phyloP scores from a whole-genome alignment of 768 basidiomycete genomes.

The Tylopilus balloui region DNA sequence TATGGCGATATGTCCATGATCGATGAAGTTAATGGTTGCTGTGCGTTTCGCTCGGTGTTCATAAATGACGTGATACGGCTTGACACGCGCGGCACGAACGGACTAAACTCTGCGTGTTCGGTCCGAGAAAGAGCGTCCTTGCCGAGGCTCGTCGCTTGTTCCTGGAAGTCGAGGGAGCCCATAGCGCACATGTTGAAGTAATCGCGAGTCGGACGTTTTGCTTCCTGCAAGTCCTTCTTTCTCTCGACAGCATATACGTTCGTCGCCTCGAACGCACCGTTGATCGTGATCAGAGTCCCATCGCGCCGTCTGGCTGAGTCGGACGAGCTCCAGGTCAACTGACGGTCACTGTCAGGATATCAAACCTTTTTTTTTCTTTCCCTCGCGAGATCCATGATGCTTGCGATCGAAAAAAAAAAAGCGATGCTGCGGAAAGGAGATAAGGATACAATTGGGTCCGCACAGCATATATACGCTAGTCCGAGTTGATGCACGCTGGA shows the following conservation, averaged over 20 bases:
- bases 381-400: slow-evolving; percentile 11
- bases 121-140: slow-evolving; percentile 14
- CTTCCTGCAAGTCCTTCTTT: no score
- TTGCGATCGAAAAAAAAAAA: slow-evolving; percentile 13
- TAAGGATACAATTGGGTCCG: slow-evolving; percentile 21
- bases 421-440: slow-evolving; percentile 20
- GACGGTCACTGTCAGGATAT: background rate
- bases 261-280: slow-evolving; percentile 6
- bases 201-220: slow-evolving; percentile 11
- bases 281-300: slow-evolving; percentile 18
- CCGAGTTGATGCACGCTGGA: slow-evolving; percentile 29
- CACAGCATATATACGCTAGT: no score
- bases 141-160: slow-evolving; percentile 18
- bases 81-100: no score
- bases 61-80: slow-evolving; percentile 32
- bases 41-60: slow-evolving; percentile 13
- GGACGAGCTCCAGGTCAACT: background rate
- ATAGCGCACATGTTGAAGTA: slow-evolving; percentile 6
- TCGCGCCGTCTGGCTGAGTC: slow-evolving; percentile 12
- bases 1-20: slow-evolving; percentile 20
- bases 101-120: slow-evolving; percentile 25
- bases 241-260: no score
- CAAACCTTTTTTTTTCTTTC: slow-evolving; percentile 10
- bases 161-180: no score
- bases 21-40: slow-evolving; percentile 15